Evolutionary conservation across 2,329 filamentous ascomycete species (phyloP).

Genomic region (Alternaria triticina): DNA sequence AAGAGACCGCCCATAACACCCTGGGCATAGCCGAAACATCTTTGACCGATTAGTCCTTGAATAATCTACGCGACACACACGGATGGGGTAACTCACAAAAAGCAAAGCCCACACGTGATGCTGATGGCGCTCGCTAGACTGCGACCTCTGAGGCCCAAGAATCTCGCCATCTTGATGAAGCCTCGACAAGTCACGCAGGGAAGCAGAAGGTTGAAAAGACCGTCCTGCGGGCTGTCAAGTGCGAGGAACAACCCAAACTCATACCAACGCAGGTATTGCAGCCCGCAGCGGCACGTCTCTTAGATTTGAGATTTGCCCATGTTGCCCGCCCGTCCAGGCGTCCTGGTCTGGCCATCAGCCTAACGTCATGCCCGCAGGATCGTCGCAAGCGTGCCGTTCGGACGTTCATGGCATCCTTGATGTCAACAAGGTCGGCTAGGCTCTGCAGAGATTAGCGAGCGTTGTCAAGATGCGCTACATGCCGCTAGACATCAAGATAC

Average conservation of each 20-base stretch:
- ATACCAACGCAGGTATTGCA: not conserved
- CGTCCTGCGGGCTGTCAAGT: not conserved
- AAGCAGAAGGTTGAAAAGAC: not conserved
- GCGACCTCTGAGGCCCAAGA: slow-evolving; percentile 29
- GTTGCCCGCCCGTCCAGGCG: slow-evolving; percentile 2
- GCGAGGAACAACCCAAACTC: not conserved
- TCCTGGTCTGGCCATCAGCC: slow-evolving; percentile 2
- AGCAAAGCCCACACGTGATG: slow-evolving; percentile 35
- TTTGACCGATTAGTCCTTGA: slow-evolving; percentile 25
- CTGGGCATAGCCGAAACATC: slow-evolving; percentile 65
- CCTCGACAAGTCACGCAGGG: not conserved
- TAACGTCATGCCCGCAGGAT: slow-evolving; percentile 9
- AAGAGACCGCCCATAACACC: slow-evolving; percentile 74
- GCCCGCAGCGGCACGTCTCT: not conserved
- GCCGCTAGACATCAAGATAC: not conserved
- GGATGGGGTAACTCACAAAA: slow-evolving; percentile 25
- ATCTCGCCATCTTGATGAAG: slow-evolving; percentile 25
- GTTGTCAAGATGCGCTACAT: slow-evolving; percentile 2
- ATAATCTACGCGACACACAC: not conserved
- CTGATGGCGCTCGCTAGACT: slow-evolving; percentile 30
- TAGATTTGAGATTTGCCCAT: slow-evolving; percentile 1
- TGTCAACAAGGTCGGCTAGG: not conserved
- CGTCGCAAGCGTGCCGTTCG: slow-evolving; percentile 7
- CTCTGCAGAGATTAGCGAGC: not conserved
- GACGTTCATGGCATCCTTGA: not conserved